Evolutionary conservation across 768 basidiomycete genomes (phyloP), one percentile per base, ranked within the genome.

Genomic region (Leccinum fibrillosum): DNA sequence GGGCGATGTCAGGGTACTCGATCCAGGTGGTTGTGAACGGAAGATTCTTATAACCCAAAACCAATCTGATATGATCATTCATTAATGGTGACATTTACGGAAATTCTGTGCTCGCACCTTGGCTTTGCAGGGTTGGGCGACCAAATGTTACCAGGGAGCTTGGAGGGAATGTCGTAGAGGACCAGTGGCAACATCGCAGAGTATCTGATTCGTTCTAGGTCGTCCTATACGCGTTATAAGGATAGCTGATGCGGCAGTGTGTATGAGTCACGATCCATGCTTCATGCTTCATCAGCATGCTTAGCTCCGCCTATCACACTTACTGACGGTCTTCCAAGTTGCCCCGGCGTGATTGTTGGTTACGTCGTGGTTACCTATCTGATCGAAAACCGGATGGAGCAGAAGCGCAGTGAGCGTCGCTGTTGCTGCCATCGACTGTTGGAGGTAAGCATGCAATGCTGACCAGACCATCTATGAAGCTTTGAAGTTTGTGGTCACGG

Each of bases 101-200:
- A 4, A 12, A 8, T 2, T 44, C 3, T 52, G 30, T 13, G 11
- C 8, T 59, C 54, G 8, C 1, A 63, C 79, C 77, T 76, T 28
- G 75, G 64, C 56, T 71, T 80, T 59, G 68, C 73, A 5, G 73
- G 64, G 53, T 78, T 80, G 6, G 73, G 71, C 1, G 77, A 70
- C 72, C 72, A 77, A 3, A n/a, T 57, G 19, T 68, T 70, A 3
- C 64, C 69, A 0, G 72, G 68, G 8, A 69, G 54, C 5, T 67
- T 66, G 44, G 69, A 74, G 15, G 75, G 69, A 25, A 73, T 70
- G 21, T 78, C 77, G 28, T 75, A 77, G 55, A 78, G 65, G 53
- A 67, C 61, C 23, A 77, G 70, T 0, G 70, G 63, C 19, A 62
- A 51, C 70, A 71, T 71, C 3, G 26, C 39, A 35, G 25, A 23